Evolutionary conservation across 306 rosid species (phyloP).

Genomic region (Ceratonia siliqua): DNA sequence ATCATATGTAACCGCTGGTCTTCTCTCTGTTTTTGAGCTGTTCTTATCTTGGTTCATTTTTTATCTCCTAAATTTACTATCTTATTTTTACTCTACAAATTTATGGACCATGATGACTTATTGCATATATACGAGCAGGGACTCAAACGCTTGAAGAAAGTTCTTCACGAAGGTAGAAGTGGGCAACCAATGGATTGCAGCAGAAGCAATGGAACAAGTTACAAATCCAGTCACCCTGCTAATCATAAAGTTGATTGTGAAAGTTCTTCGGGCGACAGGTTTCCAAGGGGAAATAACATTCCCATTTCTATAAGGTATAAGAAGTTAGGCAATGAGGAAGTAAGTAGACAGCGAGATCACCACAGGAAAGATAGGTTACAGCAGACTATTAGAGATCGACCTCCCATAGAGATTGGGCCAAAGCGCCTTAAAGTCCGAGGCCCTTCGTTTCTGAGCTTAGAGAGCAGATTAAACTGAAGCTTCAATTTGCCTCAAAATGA

Average conservation of each 20-base stretch:
- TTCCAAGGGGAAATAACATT: slow-evolving; percentile 50
- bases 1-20: slow-evolving; percentile 5
- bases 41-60: neutral
- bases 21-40: neutral
- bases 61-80: neutral
- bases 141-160: slow-evolving; percentile 74
- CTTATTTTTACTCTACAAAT: neutral
- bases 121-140: slow-evolving; percentile 51
- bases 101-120: slow-evolving; percentile 16
- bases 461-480: slow-evolving; percentile 67
- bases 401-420: slow-evolving; percentile 58
- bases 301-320: slow-evolving; percentile 71
- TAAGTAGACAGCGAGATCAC: slow-evolving; percentile 59
- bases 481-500: slow-evolving; percentile 46
- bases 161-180: slow-evolving; percentile 55
- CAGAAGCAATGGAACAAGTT: slow-evolving; percentile 57
- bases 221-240: slow-evolving; percentile 41
- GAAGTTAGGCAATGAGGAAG: slow-evolving; percentile 59
- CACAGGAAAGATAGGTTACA: slow-evolving; percentile 61
- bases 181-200: slow-evolving; percentile 43
- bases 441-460: slow-evolving; percentile 61
- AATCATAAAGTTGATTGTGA: slow-evolving; percentile 48
- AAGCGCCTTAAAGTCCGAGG: slow-evolving; percentile 82
- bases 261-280: slow-evolving; percentile 48
- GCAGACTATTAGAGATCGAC: slow-evolving; percentile 49